phyloP scores from a whole-genome alignment of 1,284 basidiomycete species.

The Coriolopsis trogii region DNA sequence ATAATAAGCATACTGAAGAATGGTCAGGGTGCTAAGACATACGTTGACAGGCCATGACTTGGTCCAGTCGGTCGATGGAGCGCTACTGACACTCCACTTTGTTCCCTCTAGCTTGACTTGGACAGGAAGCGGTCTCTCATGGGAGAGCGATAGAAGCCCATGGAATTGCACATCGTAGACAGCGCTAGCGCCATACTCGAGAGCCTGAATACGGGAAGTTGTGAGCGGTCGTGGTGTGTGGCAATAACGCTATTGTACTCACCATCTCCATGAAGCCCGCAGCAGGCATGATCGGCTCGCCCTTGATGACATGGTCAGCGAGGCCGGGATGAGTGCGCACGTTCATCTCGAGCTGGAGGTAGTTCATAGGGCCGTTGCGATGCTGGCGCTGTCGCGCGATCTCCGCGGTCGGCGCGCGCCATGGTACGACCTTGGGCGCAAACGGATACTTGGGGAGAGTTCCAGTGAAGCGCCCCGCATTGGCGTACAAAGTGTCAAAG shows the following conservation, averaged over 20 bases:
- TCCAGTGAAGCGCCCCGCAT: no score
- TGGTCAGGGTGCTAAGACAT: background rate
- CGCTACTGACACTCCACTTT: constrained; percentile 33
- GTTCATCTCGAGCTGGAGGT: constrained; percentile 35
- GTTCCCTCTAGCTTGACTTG: constrained; percentile 31
- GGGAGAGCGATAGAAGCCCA: constrained; percentile 30
- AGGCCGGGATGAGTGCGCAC: constrained; percentile 38
- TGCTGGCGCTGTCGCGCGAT: constrained; percentile 12
- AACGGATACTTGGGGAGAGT: no score
- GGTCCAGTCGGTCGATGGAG: constrained; percentile 2
- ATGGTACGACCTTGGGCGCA: no score
- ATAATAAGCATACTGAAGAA: background rate
- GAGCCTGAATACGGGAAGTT: constrained; percentile 4
- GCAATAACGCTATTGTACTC: no score
- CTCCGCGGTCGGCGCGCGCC: no score
- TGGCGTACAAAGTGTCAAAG: no score
- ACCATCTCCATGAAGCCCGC: constrained; percentile 48
- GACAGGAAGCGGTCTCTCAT: constrained; percentile 34
- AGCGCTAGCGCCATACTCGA: constrained; percentile 30
- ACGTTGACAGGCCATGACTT: constrained; percentile 1
- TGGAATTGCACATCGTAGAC: constrained; percentile 30
- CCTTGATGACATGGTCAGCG: constrained; percentile 42
- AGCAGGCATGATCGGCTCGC: constrained; percentile 45
- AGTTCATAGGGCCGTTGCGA: constrained; percentile 37
- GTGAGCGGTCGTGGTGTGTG: no score